A percentile compares a stretch with the other conserved stretches of the same genome.
Evolutionary conservation across 2,329 filamentous ascomycete genomes (phyloP).

Genomic region (Talaromyces islandicus): DNA sequence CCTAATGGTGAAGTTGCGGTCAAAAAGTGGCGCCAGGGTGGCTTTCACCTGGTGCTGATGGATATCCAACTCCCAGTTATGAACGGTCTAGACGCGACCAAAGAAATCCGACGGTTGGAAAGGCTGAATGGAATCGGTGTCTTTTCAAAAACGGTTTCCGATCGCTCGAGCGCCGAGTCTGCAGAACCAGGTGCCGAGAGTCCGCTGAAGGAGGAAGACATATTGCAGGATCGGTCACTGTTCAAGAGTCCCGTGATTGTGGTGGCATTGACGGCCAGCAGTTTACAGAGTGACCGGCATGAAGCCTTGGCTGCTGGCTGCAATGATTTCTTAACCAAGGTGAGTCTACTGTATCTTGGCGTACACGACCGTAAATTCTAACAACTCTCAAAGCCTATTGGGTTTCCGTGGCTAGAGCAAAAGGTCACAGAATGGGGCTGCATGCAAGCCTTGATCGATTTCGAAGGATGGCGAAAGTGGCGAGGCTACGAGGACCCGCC

Average conservation of each 20-base stretch:
- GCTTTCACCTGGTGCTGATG: conserved; percentile 96
- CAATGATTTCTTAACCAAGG: conserved; percentile 98
- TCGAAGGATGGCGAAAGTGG: conserved; percentile 97
- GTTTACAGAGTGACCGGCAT: conserved; percentile 88
- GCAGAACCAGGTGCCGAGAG: conserved; percentile 15
- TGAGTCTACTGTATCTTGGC: conserved; percentile 36
- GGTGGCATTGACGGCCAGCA: conserved; percentile 90
- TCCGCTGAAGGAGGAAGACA: conserved; percentile 31
- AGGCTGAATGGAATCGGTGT: conserved; percentile 88
- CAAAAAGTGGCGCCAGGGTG: conserved; percentile 83
- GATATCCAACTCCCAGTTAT: conserved; percentile 97
- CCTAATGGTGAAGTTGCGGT: conserved; percentile 93
- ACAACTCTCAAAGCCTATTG: conserved; percentile 64
- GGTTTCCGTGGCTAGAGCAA: conserved; percentile 93
- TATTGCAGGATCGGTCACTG: conserved; percentile 39
- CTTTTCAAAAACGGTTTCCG: conserved; percentile 64
- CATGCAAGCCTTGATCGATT: conserved; percentile 98
- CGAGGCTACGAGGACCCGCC: conserved; percentile 61
- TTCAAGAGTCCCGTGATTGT: conserved; percentile 99
- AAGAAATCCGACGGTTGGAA: conserved; percentile 87
- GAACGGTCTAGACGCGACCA: conserved; percentile 90
- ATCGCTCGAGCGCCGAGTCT: conserved; percentile 39
- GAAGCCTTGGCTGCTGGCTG: conserved; percentile 92
- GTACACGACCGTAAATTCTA: conserved; percentile 8
- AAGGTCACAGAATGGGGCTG: conserved; percentile 99